Evolutionary conservation across 495 filamentous ascomycete species (phyloP).

Genomic region (Trichoderma erinaceum): DNA sequence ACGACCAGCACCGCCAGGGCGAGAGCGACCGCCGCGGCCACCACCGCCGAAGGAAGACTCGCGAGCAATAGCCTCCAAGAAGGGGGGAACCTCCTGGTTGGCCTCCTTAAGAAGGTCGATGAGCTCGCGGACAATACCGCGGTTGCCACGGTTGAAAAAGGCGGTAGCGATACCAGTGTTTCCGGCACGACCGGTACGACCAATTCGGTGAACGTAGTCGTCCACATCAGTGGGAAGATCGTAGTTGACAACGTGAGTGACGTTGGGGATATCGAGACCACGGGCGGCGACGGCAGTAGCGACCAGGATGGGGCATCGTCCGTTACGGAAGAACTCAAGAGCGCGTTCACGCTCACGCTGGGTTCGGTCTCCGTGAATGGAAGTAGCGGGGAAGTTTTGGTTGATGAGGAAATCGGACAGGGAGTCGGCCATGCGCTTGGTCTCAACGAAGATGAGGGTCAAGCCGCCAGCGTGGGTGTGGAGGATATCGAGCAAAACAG

Average conservation of each 20-base stretch:
- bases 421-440: constrained; percentile 98
- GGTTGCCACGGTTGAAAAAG: constrained; percentile 99
- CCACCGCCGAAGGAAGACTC: constrained; percentile 78
- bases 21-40: constrained; percentile 56
- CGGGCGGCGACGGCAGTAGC: constrained; percentile 96
- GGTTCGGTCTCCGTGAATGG: constrained; percentile 96
- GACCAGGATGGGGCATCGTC: constrained; percentile 89
- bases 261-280: constrained; percentile 94
- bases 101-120: constrained; percentile 96
- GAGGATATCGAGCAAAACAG: constrained; percentile 91
- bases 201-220: constrained; percentile 98
- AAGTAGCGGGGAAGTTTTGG: constrained; percentile 96
- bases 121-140: constrained; percentile 90
- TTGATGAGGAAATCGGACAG: constrained; percentile 97
- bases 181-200: constrained; percentile 98
- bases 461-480: constrained; percentile 90
- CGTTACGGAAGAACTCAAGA: constrained; percentile 93
- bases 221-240: constrained; percentile 98
- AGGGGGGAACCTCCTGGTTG: constrained; percentile 89
- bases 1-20: constrained; percentile 53
- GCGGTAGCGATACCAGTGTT: constrained; percentile 98
- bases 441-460: constrained; percentile 97
- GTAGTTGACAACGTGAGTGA: constrained; percentile 98
- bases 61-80: constrained; percentile 93
- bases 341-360: constrained; percentile 98